These are phyloP conservation scores for Trypanosoma cruzi DNA, from an alignment of 208 protist species.

Conservation along the genomic window DNA sequence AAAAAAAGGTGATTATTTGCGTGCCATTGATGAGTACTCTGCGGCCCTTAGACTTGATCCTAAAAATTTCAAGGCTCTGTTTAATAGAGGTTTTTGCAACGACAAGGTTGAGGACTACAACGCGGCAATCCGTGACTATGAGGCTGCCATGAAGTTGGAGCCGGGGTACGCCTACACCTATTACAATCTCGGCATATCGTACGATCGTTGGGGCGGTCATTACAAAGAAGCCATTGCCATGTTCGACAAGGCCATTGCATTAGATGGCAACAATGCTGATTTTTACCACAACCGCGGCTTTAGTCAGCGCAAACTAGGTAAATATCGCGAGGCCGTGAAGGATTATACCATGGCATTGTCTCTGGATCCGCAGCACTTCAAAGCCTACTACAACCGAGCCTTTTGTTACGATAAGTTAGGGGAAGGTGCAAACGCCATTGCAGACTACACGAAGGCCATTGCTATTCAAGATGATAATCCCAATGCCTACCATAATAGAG, in stretches of 20 bases:
- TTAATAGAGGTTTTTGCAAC: slow-evolving; percentile 90
- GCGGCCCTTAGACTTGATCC: slow-evolving; percentile 69
- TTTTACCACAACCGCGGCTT: slow-evolving; percentile 91
- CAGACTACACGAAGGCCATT: slow-evolving; percentile 77
- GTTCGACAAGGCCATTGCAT: slow-evolving; percentile 73
- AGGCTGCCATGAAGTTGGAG: slow-evolving; percentile 62
- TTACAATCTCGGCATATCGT: slow-evolving; percentile 91
- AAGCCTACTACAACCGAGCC: slow-evolving; percentile 94
- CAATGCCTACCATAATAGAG: slow-evolving; percentile 91
- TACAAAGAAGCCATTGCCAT: slow-evolving; percentile 52
- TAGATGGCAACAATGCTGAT: slow-evolving; percentile 62
- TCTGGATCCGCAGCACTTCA: slow-evolving; percentile 86
- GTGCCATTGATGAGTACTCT: slow-evolving; percentile 85
- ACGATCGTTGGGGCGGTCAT: slow-evolving; percentile 63
- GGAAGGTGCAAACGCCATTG: slow-evolving; percentile 60
- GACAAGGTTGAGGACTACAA: slow-evolving; percentile 66
- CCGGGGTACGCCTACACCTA: slow-evolving; percentile 81
- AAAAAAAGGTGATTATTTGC: slow-evolving; percentile 60
- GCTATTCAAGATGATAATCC: slow-evolving; percentile 62
- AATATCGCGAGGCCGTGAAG: slow-evolving; percentile 42
- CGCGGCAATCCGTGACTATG: slow-evolving; percentile 79
- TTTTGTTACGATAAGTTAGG: slow-evolving; percentile 84
- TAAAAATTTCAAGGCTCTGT: slow-evolving; percentile 86
- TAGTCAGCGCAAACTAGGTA: slow-evolving; percentile 55
- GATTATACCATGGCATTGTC: slow-evolving; percentile 76